Evolutionary conservation across 192 early-diverging fungal genomes (phyloP).

Genomic region (Backusella liffmaniae): DNA sequence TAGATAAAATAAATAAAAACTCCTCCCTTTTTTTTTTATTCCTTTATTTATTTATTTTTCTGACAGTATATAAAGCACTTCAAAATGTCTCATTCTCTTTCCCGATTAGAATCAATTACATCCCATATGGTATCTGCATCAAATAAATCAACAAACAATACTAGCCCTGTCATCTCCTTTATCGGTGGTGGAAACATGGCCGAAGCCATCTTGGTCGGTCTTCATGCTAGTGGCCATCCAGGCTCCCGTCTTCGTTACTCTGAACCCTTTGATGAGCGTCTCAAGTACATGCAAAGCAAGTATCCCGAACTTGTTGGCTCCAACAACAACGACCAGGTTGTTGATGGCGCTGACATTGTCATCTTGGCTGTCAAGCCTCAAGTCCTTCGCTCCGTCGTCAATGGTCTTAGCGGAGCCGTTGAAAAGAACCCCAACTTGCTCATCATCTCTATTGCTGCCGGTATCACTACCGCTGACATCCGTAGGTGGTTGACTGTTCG

Average conservation of each 20-base stretch:
- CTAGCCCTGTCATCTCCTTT: slow-evolving; percentile 53
- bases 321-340: slow-evolving; percentile 59
- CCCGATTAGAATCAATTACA: slow-evolving; percentile 10
- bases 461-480: slow-evolving; percentile 76
- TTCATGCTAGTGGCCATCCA: slow-evolving; percentile 74
- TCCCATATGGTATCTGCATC: slow-evolving; percentile 16
- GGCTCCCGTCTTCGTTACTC: slow-evolving; percentile 70
- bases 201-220: slow-evolving; percentile 86
- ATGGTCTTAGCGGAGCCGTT: slow-evolving; percentile 39
- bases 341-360: slow-evolving; percentile 71
- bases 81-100: slow-evolving; percentile 8
- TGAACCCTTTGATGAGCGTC: slow-evolving; percentile 70
- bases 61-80: not conserved
- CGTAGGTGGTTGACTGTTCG: slow-evolving; percentile 61
- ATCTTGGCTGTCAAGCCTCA: slow-evolving; percentile 93
- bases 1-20: slow-evolving; percentile 7
- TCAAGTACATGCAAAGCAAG: slow-evolving; percentile 58
- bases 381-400: slow-evolving; percentile 72
- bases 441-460: slow-evolving; percentile 88
- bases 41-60: slow-evolving; percentile 4
- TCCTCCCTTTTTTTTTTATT: not conserved
- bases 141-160: not conserved
- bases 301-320: slow-evolving; percentile 62
- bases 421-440: slow-evolving; percentile 60
- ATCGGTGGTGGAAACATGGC: slow-evolving; percentile 98